Evolutionary conservation across 306 rosid genomes (phyloP), one percentile per base, ranked within the genome.

Genomic region (Vicia faba): DNA sequence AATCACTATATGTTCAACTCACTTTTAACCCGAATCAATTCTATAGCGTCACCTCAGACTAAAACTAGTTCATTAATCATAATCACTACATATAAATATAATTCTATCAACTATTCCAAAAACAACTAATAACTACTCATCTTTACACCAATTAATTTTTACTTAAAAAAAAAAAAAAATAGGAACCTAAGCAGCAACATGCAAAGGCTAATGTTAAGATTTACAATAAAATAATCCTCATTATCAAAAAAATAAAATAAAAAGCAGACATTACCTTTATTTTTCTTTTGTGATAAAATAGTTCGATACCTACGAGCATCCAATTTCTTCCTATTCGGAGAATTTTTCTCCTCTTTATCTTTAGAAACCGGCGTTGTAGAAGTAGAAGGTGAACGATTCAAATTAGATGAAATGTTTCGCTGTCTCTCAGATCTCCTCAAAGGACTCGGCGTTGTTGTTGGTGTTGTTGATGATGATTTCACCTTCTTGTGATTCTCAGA

Each of bases 401-500:
- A 1, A 43, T 56, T 48, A 58, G 66, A 14, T n/a, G 73, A 77
- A 51, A 57, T 20, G 8, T 63, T 62, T 71, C 72, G 72, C 51
- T 63, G 18, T 74, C 93, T 81, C 66, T 77, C 81, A 3, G 98
- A 89, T 83, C 92, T 84, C 83, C 96, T 75, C 64, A 87, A 63
- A 26, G 86, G 82, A 71, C 81, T 85, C 0, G 73, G 77, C 9
- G 61, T 25, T 26, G 36, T 23, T 51, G 31, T 4, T 51, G 38
- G 13, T 26, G 14, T 3, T 11, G 28, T 1, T 25, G 28, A 1
- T 29, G 7, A 5, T 29, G 16, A 53, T 83, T 74, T 82, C 92
- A 65, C 39, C 18, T 63, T 70, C 51, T 23, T 56, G 71, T 73
- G 75, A 16, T 75, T 75, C 71, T 70, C 84, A 23, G 79, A 77